Evolutionary conservation across 2,329 filamentous ascomycete genomes (phyloP).

Genomic region (Cercospora janseana): DNA sequence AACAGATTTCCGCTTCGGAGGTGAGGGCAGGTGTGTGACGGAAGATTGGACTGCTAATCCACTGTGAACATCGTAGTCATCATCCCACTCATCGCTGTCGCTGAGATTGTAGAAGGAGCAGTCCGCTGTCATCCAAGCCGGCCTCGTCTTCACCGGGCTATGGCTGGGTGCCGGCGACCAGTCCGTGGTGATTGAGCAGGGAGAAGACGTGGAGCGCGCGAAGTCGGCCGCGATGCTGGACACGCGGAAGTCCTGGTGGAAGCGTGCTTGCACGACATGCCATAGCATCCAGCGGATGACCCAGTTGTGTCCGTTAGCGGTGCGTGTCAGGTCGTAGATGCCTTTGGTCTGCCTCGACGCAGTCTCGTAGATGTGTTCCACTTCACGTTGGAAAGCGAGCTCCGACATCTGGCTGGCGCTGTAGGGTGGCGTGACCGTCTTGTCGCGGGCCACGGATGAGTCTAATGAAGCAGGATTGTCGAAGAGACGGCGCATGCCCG

Average conservation of each 20-base stretch:
- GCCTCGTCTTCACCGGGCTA: constrained; percentile 2
- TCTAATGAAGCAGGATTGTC: constrained; percentile 19
- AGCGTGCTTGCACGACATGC: constrained; percentile 20
- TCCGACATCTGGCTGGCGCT: constrained; percentile 24
- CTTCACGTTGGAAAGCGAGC: constrained; percentile 22
- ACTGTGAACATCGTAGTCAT: background rate
- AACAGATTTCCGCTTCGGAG: background rate
- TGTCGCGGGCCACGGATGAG: constrained; percentile 17
- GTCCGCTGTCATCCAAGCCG: constrained; percentile 1
- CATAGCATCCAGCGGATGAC: constrained; percentile 29
- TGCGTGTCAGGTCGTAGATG: constrained; percentile 24
- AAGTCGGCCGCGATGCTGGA: constrained; percentile 21
- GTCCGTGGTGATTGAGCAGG: constrained; percentile 15
- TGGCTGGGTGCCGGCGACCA: constrained; percentile 4
- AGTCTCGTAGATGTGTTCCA: constrained; percentile 21
- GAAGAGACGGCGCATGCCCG: constrained; percentile 26
- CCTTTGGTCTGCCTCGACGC: constrained; percentile 21
- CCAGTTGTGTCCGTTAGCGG: constrained; percentile 23
- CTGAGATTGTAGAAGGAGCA: constrained; percentile 11
- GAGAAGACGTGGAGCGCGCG: constrained; percentile 20
- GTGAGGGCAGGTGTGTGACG: background rate
- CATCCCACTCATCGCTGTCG: constrained; percentile 20
- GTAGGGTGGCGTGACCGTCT: constrained; percentile 20
- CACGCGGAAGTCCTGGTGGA: constrained; percentile 9
- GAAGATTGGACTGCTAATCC: background rate